A percentile compares a stretch with the other conserved stretches of the same genome.
Conservation (phyloP, 2,329 filamentous ascomycete species). For the Calonectria pseudoturangicola region DNA sequence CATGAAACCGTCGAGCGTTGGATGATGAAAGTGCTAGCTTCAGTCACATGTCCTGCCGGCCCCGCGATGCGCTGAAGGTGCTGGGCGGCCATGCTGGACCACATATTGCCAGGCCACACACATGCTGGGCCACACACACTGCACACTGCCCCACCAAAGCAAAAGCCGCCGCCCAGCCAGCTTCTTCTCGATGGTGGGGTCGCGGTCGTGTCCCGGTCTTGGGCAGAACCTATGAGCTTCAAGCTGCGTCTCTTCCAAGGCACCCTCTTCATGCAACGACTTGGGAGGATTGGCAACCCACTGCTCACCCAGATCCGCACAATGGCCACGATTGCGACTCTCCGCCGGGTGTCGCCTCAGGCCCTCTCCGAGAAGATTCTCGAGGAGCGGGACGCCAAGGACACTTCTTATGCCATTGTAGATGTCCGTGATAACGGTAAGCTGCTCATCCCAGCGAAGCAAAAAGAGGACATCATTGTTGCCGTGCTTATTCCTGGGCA, state of each 20-base stretch:
- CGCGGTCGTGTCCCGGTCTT: neutral
- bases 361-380: constrained; percentile 80
- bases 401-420: constrained; percentile 80
- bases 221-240: neutral
- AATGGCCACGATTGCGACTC: constrained; percentile 75
- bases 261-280: constrained; percentile 40
- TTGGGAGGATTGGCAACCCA: constrained; percentile 32
- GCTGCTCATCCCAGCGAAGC: constrained; percentile 42
- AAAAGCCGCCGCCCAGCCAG: neutral
- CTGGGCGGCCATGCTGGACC: no score
- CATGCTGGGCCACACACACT: no score
- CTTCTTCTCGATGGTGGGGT: neutral
- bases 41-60: constrained; percentile 10
- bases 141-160: neutral
- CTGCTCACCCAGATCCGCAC: constrained; percentile 43
- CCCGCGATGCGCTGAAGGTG: no score
- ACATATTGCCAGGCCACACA: no score
- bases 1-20: constrained; percentile 16
- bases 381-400: constrained; percentile 63
- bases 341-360: constrained; percentile 81
- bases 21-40: neutral
- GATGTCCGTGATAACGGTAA: constrained; percentile 91
- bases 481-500: neutral
- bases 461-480: no score
- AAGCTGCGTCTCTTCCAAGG: neutral